These are phyloP conservation scores for Paxillus ammoniavirescens DNA, from an alignment of 768 basidiomycete species.

Conservation along the genomic window DNA sequence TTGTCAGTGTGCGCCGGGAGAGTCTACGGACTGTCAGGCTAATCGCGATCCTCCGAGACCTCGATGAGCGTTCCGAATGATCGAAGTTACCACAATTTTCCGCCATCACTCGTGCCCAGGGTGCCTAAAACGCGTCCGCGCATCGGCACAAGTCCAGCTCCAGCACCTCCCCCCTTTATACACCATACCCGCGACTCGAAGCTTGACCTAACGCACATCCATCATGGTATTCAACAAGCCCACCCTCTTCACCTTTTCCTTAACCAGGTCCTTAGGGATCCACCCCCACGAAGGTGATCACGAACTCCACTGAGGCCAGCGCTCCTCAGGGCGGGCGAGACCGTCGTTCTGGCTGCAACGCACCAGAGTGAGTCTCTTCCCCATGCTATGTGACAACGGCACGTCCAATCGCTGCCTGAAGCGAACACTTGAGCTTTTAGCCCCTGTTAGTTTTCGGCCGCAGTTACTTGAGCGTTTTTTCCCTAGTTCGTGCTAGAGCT, in stretches of 20 bases:
- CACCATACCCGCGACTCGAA: not conserved
- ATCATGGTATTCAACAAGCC: constrained; percentile 2
- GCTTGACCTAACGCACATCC: not conserved
- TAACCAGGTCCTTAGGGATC: not conserved
- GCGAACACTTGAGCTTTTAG: not conserved
- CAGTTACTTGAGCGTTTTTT: too few species aligned
- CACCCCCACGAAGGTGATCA: not conserved
- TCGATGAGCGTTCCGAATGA: too few species aligned
- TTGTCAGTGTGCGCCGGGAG: too few species aligned
- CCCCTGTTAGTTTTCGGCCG: not conserved
- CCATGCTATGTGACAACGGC: not conserved
- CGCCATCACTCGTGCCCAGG: too few species aligned
- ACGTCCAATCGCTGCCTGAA: not conserved
- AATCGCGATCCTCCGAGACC: too few species aligned
- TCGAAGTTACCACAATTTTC: too few species aligned
- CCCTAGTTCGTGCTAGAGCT: too few species aligned
- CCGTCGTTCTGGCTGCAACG: not conserved
- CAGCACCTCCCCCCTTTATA: too few species aligned
- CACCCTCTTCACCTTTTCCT: not conserved
- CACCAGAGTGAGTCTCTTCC: not conserved
- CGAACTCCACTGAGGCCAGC: not conserved
- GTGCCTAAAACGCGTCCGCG: too few species aligned
- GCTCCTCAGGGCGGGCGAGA: not conserved
- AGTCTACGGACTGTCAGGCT: too few species aligned
- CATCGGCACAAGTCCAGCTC: too few species aligned